These are phyloP conservation scores for Ascodesmis nigricans DNA, from an alignment of 495 filamentous ascomycete genomes.

Conservation along the genomic window DNA sequence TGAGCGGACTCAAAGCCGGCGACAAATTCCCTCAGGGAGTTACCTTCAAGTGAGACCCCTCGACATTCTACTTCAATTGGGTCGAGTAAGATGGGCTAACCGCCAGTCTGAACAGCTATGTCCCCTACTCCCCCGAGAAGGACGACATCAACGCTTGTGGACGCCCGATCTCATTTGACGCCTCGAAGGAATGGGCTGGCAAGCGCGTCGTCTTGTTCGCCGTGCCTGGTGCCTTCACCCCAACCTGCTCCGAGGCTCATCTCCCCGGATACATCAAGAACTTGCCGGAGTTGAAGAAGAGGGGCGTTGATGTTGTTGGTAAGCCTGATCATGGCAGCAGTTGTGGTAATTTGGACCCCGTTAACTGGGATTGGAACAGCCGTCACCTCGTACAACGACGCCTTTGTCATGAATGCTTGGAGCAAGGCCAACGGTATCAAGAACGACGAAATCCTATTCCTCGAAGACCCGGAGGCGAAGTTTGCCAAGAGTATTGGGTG, in stretches of 20 bases:
- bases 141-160: slow-evolving; percentile 45
- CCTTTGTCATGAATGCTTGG: slow-evolving; percentile 88
- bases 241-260: slow-evolving; percentile 71
- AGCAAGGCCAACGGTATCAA: slow-evolving; percentile 76
- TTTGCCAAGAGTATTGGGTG: slow-evolving; percentile 75
- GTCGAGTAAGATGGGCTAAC: slow-evolving; percentile 1
- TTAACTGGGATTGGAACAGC: slow-evolving; percentile 13
- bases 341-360: not conserved
- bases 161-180: slow-evolving; percentile 55
- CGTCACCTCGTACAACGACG: slow-evolving; percentile 76
- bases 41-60: slow-evolving; percentile 39
- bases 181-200: slow-evolving; percentile 62
- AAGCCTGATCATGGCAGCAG: not conserved
- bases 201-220: slow-evolving; percentile 86
- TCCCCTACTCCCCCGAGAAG: slow-evolving; percentile 43
- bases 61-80: not conserved
- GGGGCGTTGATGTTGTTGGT: slow-evolving; percentile 64
- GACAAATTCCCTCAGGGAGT: slow-evolving; percentile 66
- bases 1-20: slow-evolving; percentile 56
- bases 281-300: slow-evolving; percentile 45
- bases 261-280: slow-evolving; percentile 69
- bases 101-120: slow-evolving; percentile 33
- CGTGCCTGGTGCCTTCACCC: slow-evolving; percentile 86
- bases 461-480: slow-evolving; percentile 49
- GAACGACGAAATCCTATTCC: slow-evolving; percentile 65